Evolutionary conservation across 768 basidiomycete genomes (phyloP).

Genomic region (Chalciporus sphaerocephalus): DNA sequence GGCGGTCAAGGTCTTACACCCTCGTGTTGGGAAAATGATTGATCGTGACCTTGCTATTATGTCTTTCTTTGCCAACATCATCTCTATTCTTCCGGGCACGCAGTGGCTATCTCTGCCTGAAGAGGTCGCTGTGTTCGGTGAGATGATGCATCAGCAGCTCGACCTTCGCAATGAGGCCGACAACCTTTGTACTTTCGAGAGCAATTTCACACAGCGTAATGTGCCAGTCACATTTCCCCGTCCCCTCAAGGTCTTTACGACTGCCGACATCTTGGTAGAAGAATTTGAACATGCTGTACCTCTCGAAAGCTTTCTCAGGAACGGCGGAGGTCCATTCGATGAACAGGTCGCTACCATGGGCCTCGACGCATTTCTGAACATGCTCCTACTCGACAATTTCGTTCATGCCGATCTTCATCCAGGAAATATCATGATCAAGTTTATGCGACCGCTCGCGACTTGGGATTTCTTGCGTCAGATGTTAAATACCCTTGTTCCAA

Average conservation of each 20-base stretch:
- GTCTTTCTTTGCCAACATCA: conserved; percentile 79
- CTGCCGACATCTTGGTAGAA: conserved; percentile 79
- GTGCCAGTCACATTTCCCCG: conserved; percentile 87
- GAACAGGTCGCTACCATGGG: conserved; percentile 87
- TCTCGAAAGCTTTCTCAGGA: conserved; percentile 77
- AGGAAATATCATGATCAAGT: conserved; percentile 98
- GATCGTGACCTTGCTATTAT: conserved; percentile 91
- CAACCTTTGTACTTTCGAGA: conserved; percentile 80
- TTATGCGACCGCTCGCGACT: conserved; percentile 79
- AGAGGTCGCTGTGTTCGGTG: conserved; percentile 90
- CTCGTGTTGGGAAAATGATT: conserved; percentile 76
- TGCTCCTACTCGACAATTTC: conserved; percentile 97
- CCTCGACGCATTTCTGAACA: conserved; percentile 94
- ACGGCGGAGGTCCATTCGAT: conserved; percentile 91
- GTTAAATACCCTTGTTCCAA: conserved; percentile 49
- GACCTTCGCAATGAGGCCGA: conserved; percentile 88
- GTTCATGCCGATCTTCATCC: conserved; percentile 90
- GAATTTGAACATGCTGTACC: conserved; percentile 93
- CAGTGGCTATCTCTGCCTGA: conserved; percentile 95
- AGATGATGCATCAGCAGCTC: conserved; percentile 94
- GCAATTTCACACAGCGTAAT: conserved; percentile 75
- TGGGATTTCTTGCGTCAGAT: conserved; percentile 58
- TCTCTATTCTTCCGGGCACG: conserved; percentile 86
- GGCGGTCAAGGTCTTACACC: conserved; percentile 95
- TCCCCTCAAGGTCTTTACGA: conserved; percentile 79